Evolutionary conservation across 129 eudicot genomes (phyloP).

Genomic region (Silybum marianum): DNA sequence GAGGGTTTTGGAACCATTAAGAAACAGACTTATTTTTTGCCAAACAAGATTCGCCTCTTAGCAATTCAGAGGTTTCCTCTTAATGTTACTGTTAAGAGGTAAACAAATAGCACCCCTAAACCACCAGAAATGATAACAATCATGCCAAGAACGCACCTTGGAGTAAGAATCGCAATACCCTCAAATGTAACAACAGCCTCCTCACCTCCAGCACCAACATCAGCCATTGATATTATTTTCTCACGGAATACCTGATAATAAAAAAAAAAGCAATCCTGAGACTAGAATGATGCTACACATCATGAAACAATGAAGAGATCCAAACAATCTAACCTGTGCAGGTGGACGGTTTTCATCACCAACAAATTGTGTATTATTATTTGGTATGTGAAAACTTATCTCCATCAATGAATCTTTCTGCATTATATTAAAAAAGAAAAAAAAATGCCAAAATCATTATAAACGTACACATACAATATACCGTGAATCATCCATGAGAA

Average conservation of each 20-base stretch:
- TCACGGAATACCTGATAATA: conserved; percentile 79
- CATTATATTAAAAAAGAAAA: conserved; percentile 12
- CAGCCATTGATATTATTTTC: conserved; percentile 85
- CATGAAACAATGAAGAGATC: conserved; percentile 14
- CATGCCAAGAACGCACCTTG: conserved; percentile 57
- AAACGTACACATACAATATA: conserved; percentile 1
- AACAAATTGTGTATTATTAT: conserved; percentile 86
- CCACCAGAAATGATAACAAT: conserved; percentile 4
- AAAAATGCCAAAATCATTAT: neutral
- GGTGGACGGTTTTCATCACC: conserved; percentile 95
- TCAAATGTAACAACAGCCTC: conserved; percentile 94
- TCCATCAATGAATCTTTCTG: conserved; percentile 99
- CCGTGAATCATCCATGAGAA: neutral
- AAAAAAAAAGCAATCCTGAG: conserved; percentile 12
- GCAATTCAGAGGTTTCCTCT: no score
- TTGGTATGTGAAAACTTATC: conserved; percentile 89
- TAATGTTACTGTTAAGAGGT: no score
- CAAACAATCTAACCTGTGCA: conserved; percentile 57
- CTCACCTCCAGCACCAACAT: conserved; percentile 89
- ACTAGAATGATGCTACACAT: conserved; percentile 7
- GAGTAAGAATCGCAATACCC: conserved; percentile 94
- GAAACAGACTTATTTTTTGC: no score
- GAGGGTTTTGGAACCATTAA: no score
- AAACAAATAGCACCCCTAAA: no score
- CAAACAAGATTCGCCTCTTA: no score